phyloP scores from a whole-genome alignment of 768 basidiomycete species.

The Boletus eberwhitei region DNA sequence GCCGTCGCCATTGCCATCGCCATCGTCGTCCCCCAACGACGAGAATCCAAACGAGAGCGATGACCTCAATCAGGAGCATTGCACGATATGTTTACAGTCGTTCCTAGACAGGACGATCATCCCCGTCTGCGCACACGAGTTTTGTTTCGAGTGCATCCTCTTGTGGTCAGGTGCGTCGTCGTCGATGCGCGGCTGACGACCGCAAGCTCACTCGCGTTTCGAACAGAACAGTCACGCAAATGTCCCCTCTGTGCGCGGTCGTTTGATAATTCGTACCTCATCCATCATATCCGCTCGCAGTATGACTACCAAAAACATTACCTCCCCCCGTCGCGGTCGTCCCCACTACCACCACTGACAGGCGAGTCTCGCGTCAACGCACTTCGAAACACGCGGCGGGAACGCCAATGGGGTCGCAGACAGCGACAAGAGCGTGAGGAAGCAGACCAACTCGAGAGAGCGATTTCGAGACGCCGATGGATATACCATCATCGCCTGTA shows the following conservation, averaged over 20 bases:
- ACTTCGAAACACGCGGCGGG: slow-evolving; percentile 33
- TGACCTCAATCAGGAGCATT: slow-evolving; percentile 39
- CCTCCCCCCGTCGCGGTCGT: slow-evolving; percentile 59
- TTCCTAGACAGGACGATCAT: slow-evolving; percentile 77
- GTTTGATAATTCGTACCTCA: slow-evolving; percentile 66
- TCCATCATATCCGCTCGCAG: slow-evolving; percentile 74
- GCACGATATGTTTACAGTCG: slow-evolving; percentile 82
- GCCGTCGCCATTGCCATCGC: slow-evolving; percentile 8
- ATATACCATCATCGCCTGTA: slow-evolving; percentile 78
- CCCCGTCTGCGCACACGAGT: slow-evolving; percentile 86
- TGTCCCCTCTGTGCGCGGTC: slow-evolving; percentile 73
- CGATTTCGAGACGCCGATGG: slow-evolving; percentile 72
- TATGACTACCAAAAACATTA: slow-evolving; percentile 82
- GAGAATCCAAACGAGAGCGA: background rate
- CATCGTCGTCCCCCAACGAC: slow-evolving; percentile 9
- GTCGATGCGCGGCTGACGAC: background rate
- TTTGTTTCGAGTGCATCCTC: slow-evolving; percentile 88
- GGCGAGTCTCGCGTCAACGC: slow-evolving; percentile 26
- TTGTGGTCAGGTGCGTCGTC: slow-evolving; percentile 74
- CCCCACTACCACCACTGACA: slow-evolving; percentile 39
- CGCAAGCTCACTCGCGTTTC: background rate
- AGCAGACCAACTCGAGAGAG: slow-evolving; percentile 69
- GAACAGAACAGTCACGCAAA: slow-evolving; percentile 67
- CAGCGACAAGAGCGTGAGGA: slow-evolving; percentile 50
- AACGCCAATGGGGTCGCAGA: slow-evolving; percentile 56